Percentiles rank a stretch among this genome's conserved stretches.
Conservation (phyloP, 371 early-diverging fungal genomes). For the Mucor irregularis region DNA sequence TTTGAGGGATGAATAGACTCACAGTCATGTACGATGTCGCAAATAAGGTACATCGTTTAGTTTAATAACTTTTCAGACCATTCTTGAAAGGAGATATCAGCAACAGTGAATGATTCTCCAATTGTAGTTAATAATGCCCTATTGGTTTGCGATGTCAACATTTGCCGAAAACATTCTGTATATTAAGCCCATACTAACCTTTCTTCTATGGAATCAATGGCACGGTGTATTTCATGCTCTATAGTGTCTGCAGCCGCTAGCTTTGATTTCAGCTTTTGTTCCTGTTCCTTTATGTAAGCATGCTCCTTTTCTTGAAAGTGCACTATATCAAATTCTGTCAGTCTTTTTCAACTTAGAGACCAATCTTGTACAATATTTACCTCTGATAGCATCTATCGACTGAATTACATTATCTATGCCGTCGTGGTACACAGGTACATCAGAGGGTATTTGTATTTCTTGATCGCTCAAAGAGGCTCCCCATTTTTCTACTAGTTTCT, state of each 20-base stretch:
- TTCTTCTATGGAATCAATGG: neutral
- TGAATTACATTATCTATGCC: slow-evolving; percentile 7
- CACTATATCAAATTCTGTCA: neutral
- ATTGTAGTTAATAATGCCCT: neutral
- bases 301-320: slow-evolving; percentile 1
- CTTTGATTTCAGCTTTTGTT: neutral
- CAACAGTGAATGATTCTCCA: slow-evolving; percentile 3
- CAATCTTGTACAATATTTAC: neutral
- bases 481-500: slow-evolving; percentile 9
- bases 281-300: neutral
- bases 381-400: slow-evolving; percentile 3
- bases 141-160: neutral
- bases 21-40: too few species aligned
- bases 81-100: slow-evolving; percentile 1
- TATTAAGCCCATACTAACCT: neutral
- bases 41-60: too few species aligned
- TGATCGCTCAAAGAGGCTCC: neutral
- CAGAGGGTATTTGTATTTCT: neutral
- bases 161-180: neutral
- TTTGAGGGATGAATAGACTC: too few species aligned
- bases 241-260: neutral
- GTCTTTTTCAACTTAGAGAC: neutral
- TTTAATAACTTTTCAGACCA: neutral
- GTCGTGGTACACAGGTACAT: slow-evolving; percentile 1
- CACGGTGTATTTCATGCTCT: neutral